Conservation (phyloP, 495 filamentous ascomycete species). For the Neurospora africana region DNA sequence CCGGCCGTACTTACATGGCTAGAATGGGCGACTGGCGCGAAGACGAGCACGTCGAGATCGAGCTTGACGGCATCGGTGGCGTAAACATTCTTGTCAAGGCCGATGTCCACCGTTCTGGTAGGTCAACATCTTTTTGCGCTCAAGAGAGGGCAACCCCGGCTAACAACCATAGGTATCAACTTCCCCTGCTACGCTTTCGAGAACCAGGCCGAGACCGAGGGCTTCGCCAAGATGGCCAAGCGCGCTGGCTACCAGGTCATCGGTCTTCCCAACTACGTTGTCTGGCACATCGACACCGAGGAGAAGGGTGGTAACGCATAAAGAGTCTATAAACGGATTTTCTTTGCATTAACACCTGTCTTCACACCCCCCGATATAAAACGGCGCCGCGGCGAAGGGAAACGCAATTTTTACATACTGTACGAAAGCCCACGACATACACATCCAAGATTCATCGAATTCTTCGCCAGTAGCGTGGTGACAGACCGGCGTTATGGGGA, state of each 20-base stretch:
- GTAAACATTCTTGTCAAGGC: constrained; percentile 97
- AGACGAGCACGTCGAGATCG: constrained; percentile 81
- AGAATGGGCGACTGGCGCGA: constrained; percentile 83
- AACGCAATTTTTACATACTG: constrained; percentile 22
- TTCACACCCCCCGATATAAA: not conserved
- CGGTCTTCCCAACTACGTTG: constrained; percentile 92
- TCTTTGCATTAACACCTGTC: not conserved
- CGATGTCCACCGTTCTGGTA: constrained; percentile 90
- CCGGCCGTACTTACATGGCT: constrained; percentile 77
- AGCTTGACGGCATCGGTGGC: constrained; percentile 91
- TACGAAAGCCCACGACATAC: constrained; percentile 27
- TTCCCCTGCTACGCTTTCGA: constrained; percentile 97
- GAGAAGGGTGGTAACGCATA: constrained; percentile 82
- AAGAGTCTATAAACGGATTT: not conserved
- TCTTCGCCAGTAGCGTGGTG: constrained; percentile 6
- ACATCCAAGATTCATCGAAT: constrained; percentile 20
- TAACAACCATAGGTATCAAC: constrained; percentile 62
- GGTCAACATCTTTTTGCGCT: constrained; percentile 7
- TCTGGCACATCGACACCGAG: constrained; percentile 98
- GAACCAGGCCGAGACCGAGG: constrained; percentile 98
- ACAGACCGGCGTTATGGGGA: constrained; percentile 11
- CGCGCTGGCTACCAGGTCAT: constrained; percentile 86
- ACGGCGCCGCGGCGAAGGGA: constrained; percentile 11
- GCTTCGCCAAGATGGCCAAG: constrained; percentile 98
- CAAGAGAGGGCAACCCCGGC: not conserved